Conservation (phyloP, 2,329 filamentous ascomycete species). For the Aurifilum marmelostoma region DNA sequence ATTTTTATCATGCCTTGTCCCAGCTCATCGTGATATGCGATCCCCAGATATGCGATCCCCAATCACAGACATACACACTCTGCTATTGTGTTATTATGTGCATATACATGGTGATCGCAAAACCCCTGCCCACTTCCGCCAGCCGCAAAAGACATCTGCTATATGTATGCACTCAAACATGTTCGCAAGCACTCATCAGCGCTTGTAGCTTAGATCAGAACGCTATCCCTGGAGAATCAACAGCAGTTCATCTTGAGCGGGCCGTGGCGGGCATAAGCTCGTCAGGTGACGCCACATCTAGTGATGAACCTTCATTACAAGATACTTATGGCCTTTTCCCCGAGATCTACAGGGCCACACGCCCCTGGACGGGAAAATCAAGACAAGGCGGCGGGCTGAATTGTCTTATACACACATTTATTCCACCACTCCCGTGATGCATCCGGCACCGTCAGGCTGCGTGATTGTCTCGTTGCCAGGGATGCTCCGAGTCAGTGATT, state of each 20-base stretch:
- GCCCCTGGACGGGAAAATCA: not conserved
- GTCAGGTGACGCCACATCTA: not conserved
- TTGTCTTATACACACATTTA: too few relatives aligned
- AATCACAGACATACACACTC: not conserved
- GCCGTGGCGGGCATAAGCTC: not conserved
- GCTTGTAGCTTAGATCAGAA: not conserved
- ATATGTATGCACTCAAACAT: too few relatives aligned
- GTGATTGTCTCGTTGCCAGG: too few relatives aligned
- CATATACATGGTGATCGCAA: too few relatives aligned
- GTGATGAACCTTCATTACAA: too few relatives aligned
- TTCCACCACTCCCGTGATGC: not conserved
- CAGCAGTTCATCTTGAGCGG: not conserved
- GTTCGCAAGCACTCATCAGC: not conserved
- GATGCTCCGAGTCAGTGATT: too few relatives aligned
- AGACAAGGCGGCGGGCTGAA: too few relatives aligned
- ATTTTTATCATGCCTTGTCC: not conserved
- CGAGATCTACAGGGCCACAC: not conserved
- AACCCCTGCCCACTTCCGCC: too few relatives aligned
- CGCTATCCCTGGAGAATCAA: not conserved
- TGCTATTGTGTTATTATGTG: not conserved
- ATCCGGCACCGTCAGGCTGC: too few relatives aligned
- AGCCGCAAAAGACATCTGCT: too few relatives aligned
- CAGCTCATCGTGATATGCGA: too few relatives aligned
- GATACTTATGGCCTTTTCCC: too few relatives aligned
- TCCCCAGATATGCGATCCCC: not conserved